Conservation (phyloP, 139 green algal species). For the Tetradesmus lagerheimii region DNA sequence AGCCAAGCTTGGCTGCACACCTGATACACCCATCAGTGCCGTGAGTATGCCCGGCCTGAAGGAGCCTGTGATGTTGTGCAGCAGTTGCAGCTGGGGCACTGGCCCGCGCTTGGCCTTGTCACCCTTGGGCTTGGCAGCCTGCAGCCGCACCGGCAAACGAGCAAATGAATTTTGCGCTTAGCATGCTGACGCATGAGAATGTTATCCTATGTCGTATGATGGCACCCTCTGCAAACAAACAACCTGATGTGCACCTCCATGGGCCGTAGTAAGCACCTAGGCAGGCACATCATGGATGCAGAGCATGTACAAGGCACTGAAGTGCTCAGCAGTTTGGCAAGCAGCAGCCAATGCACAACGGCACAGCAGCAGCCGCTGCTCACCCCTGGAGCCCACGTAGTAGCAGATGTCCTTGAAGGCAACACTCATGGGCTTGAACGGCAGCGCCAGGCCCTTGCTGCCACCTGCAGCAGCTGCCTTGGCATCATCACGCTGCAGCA, state of each 20-base stretch:
- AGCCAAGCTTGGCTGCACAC: not conserved
- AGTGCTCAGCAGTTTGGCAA: too few species aligned
- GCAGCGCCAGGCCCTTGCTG: slow-evolving; percentile 44
- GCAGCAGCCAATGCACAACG: not conserved
- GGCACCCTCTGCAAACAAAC: too few species aligned
- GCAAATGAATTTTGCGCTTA: too few species aligned
- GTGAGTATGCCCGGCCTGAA: slow-evolving; percentile 45
- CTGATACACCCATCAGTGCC: slow-evolving; percentile 78
- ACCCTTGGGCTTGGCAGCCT: slow-evolving; percentile 11
- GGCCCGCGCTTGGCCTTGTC: not conserved
- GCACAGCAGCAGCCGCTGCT: not conserved
- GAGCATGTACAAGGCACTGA: too few species aligned
- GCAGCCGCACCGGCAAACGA: too few species aligned
- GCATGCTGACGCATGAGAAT: too few species aligned
- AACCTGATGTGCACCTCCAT: too few species aligned
- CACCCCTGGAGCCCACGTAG: slow-evolving; percentile 60
- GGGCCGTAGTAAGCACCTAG: too few species aligned
- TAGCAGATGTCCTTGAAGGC: slow-evolving; percentile 66
- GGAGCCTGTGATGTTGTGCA: slow-evolving; percentile 58
- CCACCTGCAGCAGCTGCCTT: slow-evolving; percentile 20
- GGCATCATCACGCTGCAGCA: not conserved
- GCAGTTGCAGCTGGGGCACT: slow-evolving; percentile 55
- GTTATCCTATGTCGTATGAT: too few species aligned
- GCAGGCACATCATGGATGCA: too few species aligned
- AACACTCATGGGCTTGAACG: slow-evolving; percentile 70